Evolutionary conservation across 176 grass and related monocot species (phyloP), one percentile per base, ranked within the genome.

Genomic region (Bothriochloa decipiens): DNA sequence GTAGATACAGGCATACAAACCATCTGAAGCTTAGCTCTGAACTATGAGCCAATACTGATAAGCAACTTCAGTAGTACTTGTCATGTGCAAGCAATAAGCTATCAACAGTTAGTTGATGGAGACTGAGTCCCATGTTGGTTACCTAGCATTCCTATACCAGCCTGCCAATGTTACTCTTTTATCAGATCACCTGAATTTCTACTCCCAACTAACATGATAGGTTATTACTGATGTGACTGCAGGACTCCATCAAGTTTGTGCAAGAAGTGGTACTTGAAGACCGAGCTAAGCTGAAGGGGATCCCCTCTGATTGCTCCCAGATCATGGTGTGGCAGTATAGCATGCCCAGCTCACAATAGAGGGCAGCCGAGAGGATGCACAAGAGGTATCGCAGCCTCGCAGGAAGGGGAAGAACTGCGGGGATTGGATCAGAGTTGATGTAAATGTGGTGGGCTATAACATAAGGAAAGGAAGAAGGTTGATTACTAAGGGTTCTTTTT

Each of bases 241-340:
- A 97, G 94, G 94, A 97, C 43, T 97, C 94, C 26, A 87, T 97
- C 84, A 97, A 92, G 69, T 97, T 94, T 87, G 92, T 97, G 86
- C 87, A 97, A 78, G 94, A 97, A 71, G 88, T 97, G 84, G 86
- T 97, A 9, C 66, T 94, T 26, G 94, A 97, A 74, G 94, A 97
- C 81, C 76, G 86, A 50, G 65, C 80, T 3, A 97, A 97, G 79
- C 57, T 97, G 79, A 97, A 97, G 83, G 92, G 90, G 37, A 91
- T 97, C 39, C 94, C 94, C 28, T 84, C 92, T 12, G 90, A 97
- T 68, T 94, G 92, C 79, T 92, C 94, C 71, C 80, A 88, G 72
- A 94, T 97, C 83, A 92, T 97, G 94, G 81, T 94, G 81, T 97
- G 94, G 94, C 92, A 92, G 11, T 91, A 94, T n/a, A 69, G 69